These are phyloP conservation scores for Coffea humblotiana DNA, from an alignment of 305 asterid species.

Conservation along the genomic window DNA sequence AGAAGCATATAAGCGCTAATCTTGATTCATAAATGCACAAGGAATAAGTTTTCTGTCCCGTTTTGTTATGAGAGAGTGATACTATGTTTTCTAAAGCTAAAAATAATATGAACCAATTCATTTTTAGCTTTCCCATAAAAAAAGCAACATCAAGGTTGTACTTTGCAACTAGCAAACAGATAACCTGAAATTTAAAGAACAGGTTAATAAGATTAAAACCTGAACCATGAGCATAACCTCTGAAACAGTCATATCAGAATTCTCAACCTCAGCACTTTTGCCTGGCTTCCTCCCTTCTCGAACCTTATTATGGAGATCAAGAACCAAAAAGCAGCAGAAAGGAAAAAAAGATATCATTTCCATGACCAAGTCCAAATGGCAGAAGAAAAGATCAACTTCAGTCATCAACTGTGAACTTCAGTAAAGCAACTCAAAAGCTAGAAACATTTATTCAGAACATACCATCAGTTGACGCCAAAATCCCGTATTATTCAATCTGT, in stretches of 20 bases:
- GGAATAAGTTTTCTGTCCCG: neutral
- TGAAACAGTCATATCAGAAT: constrained; percentile 45
- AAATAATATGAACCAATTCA: neutral
- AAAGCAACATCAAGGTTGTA: neutral
- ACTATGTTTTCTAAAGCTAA: neutral
- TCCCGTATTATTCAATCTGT: constrained; percentile 87
- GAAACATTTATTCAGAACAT: constrained; percentile 21
- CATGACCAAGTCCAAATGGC: neutral
- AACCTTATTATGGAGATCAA: constrained; percentile 52
- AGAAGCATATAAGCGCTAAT: neutral
- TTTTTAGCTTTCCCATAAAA: neutral
- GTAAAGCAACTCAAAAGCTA: neutral
- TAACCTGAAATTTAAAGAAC: constrained; percentile 10
- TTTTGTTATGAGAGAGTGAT: neutral
- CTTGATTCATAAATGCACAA: neutral
- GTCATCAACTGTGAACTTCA: constrained; percentile 1
- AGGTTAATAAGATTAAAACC: constrained; percentile 43
- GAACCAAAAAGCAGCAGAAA: constrained; percentile 19
- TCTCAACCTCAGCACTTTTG: constrained; percentile 40
- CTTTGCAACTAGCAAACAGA: constrained; percentile 3
- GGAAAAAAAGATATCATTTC: constrained; percentile 11
- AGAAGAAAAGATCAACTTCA: neutral
- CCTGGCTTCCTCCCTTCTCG: constrained; percentile 82
- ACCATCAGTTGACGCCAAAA: constrained; percentile 99
- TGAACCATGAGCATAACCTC: constrained; percentile 94